Evolutionary conservation across 768 basidiomycete species (phyloP).

Genomic region (Leucosporidium yakuticum): DNA sequence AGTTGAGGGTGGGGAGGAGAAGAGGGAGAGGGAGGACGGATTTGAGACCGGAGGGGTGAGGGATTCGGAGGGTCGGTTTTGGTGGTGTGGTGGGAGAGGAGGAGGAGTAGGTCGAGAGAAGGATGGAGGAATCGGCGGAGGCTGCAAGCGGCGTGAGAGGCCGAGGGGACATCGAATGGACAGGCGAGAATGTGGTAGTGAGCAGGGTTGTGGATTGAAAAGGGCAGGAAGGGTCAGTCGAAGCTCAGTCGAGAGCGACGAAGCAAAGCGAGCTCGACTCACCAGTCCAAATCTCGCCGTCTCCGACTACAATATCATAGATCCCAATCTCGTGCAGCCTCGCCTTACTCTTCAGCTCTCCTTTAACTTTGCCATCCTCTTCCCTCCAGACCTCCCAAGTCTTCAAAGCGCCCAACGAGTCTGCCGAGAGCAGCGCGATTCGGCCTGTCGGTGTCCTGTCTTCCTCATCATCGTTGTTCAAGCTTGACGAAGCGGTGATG

Average conservation of each 20-base stretch:
- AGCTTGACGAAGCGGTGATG: constrained; percentile 38
- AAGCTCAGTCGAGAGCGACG: background rate
- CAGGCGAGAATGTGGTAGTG: background rate
- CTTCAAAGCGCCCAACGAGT: constrained; percentile 86
- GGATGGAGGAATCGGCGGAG: constrained; percentile 74
- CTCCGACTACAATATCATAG: constrained; percentile 53
- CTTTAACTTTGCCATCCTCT: constrained; percentile 52
- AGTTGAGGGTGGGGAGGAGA: constrained; percentile 54
- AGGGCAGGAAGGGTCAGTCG: background rate
- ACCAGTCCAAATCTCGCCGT: constrained; percentile 73
- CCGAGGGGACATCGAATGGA: background rate
- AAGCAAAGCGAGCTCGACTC: constrained; percentile 22
- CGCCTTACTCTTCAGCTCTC: constrained; percentile 51
- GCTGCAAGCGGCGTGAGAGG: constrained; percentile 49
- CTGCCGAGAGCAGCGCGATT: constrained; percentile 65
- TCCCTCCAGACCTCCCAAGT: constrained; percentile 63
- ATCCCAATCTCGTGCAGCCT: constrained; percentile 74
- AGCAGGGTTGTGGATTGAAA: too few species aligned
- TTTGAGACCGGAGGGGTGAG: constrained; percentile 62
- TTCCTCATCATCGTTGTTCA: constrained; percentile 22
- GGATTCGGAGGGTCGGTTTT: constrained; percentile 43
- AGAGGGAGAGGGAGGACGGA: constrained; percentile 52
- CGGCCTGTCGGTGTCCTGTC: constrained; percentile 12
- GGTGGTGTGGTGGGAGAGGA: constrained; percentile 36
- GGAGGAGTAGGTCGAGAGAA: constrained; percentile 56